Base-by-base conservation (phyloP, 345 rosid species). In the Citrus sp. region DNA sequence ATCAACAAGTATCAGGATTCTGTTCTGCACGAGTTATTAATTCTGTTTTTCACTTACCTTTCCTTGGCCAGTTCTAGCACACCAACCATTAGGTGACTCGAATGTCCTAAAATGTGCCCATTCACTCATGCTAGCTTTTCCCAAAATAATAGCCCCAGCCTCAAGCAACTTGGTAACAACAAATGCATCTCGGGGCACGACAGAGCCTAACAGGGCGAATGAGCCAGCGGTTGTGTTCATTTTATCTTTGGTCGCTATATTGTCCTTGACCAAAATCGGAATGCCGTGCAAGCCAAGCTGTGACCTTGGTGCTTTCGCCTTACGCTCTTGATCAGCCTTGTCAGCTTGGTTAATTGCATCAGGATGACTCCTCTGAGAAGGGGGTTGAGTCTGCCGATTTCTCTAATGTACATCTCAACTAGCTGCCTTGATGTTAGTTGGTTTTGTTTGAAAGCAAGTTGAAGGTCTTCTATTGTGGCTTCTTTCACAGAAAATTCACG, bases 221-320 rank as follows among this genome's bases (percentile, higher is more conserved):
- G 94, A 92, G 12, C 95, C 96, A n/a, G 93, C 92, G 0, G 95
- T 89, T 3, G 95, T 93, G 84, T 88, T 91, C 80, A 93, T 80
- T 84, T 81, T 84, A 49, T 90, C 93, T 58, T 88, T 88, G 35
- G 97, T 89, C 16, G 83, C 94, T 13, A 91, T 89, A 42, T 77
- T 87, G 35, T 94, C 97, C 83, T 94, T 92, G 73, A 93, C 86
- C 30, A 90, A 77, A 38, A 94, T 9, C 0, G 95, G 97, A 81
- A 93, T 85, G 21, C 94, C 97, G 34, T 88, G 96, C 80, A 94
- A 80, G 67, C 74, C 71, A 70, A 75, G 49, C 63, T 65, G 38
- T 6, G 82, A 77, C 2, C 82, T 70, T 3, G 78, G 22, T 2
- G 74, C 73, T 60, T 80, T 84, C 6, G 58, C 67, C 56, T 74